Conservation (phyloP, 2,329 filamentous ascomycete genomes). For the Cadophora malorum region DNA sequence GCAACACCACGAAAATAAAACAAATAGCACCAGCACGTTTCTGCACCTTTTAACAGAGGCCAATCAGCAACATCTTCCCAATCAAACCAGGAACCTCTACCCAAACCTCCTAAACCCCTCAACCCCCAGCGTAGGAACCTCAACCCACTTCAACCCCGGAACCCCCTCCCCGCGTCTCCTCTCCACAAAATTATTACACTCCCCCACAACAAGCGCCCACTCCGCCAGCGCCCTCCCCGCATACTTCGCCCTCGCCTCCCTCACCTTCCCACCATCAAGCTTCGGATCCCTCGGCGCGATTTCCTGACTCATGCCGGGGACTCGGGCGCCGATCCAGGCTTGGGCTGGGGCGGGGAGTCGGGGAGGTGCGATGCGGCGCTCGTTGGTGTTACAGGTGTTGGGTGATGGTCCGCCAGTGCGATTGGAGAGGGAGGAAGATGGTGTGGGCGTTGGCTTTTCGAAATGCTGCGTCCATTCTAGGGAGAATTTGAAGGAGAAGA, state of each 20-base stretch:
- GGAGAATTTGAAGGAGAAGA: constrained; percentile 76
- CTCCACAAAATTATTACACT: constrained; percentile 84
- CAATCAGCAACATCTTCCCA: background rate
- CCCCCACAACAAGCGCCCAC: constrained; percentile 76
- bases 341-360: constrained; percentile 75
- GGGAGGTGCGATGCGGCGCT: constrained; percentile 70
- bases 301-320: constrained; percentile 40
- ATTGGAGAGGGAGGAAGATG: background rate
- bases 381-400: constrained; percentile 36
- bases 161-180: constrained; percentile 77
- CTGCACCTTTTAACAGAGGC: too few species aligned
- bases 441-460: constrained; percentile 43
- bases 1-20: constrained; percentile 12
- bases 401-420: too few species aligned
- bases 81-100: constrained; percentile 1
- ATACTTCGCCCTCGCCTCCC: constrained; percentile 59
- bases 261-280: constrained; percentile 29
- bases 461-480: constrained; percentile 66
- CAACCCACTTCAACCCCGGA: constrained; percentile 68
- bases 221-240: constrained; percentile 77
- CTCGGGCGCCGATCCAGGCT: constrained; percentile 57
- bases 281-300: constrained; percentile 39
- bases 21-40: too few species aligned
- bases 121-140: constrained; percentile 69
- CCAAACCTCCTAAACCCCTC: constrained; percentile 61